phyloP scores from a whole-genome alignment of 805 yeast species.

The Scheffersomyces ergatensis region DNA sequence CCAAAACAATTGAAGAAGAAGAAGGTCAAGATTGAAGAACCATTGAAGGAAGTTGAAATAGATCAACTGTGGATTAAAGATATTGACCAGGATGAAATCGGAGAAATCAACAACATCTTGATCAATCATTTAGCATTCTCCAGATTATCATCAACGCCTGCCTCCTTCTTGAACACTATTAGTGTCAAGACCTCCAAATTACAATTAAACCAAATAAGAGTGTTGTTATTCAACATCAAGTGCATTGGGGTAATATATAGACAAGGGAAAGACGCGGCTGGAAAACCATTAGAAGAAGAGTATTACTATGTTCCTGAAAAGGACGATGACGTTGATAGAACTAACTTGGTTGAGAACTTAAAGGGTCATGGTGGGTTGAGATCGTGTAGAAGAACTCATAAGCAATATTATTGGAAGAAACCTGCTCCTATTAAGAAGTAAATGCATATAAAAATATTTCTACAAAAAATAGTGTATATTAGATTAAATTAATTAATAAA shows the following conservation, averaged over 20 bases:
- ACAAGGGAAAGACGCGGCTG: slow-evolving; percentile 94
- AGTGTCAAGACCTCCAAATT: slow-evolving; percentile 52
- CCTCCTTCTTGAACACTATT: slow-evolving; percentile 65
- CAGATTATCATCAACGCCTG: slow-evolving; percentile 81
- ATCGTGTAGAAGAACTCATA: slow-evolving; percentile 89
- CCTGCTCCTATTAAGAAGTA: slow-evolving; percentile 48
- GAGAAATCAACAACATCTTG: slow-evolving; percentile 61
- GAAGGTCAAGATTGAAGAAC: slow-evolving; percentile 4
- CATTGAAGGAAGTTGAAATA: slow-evolving; percentile 20
- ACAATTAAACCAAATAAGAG: slow-evolving; percentile 41
- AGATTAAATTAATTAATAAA: neutral
- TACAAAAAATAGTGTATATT: neutral
- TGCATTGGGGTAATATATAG: slow-evolving; percentile 89
- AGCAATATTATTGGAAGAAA: slow-evolving; percentile 77
- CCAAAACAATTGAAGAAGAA: slow-evolving; percentile 9
- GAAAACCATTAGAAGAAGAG: slow-evolving; percentile 90
- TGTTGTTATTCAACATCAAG: slow-evolving; percentile 40
- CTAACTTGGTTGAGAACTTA: slow-evolving; percentile 64
- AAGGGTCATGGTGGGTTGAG: slow-evolving; percentile 82
- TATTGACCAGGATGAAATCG: slow-evolving; percentile 30
- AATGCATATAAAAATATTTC: slow-evolving; percentile 1
- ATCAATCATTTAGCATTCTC: slow-evolving; percentile 89
- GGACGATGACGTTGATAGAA: slow-evolving; percentile 72
- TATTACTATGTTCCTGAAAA: slow-evolving; percentile 86
- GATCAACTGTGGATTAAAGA: slow-evolving; percentile 16